These are phyloP conservation scores for Phlyctochytrium bullatum DNA, from an alignment of 192 early-diverging fungal genomes.

Conservation along the genomic window DNA sequence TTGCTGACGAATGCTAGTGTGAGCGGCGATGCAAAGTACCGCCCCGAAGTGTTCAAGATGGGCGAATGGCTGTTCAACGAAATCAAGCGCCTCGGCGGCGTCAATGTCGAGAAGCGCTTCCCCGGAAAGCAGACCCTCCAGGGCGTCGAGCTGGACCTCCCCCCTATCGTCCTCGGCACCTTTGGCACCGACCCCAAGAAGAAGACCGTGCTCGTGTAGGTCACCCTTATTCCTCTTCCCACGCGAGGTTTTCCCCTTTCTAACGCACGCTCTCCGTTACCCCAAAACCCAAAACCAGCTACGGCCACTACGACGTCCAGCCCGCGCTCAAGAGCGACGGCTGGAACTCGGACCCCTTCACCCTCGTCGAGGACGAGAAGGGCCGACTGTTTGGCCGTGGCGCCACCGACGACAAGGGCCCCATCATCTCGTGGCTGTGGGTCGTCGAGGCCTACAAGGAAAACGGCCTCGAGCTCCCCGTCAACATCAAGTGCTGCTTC, in stretches of 20 bases:
- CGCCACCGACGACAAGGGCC: slow-evolving; percentile 94
- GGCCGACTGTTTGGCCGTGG: slow-evolving; percentile 88
- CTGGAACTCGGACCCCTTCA: slow-evolving; percentile 92
- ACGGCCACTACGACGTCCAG: slow-evolving; percentile 96
- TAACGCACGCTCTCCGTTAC: background rate
- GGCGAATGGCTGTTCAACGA: slow-evolving; percentile 78
- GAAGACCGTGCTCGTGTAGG: slow-evolving; percentile 96
- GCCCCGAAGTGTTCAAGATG: slow-evolving; percentile 86
- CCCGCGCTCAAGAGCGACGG: slow-evolving; percentile 55
- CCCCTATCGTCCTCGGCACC: slow-evolving; percentile 87
- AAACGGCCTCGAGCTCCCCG: slow-evolving; percentile 85
- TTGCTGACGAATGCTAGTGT: slow-evolving; percentile 33
- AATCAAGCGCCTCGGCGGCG: slow-evolving; percentile 71
- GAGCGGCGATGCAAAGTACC: slow-evolving; percentile 68
- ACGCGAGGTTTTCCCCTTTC: background rate
- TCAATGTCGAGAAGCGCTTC: slow-evolving; percentile 56
- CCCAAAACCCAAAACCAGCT: background rate
- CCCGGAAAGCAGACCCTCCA: slow-evolving; percentile 85
- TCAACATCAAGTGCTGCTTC: slow-evolving; percentile 96
- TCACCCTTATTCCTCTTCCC: background rate
- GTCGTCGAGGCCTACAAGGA: slow-evolving; percentile 92
- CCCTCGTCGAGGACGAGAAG: slow-evolving; percentile 78
- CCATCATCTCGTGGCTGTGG: slow-evolving; percentile 96
- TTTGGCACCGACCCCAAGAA: slow-evolving; percentile 89
- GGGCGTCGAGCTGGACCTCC: slow-evolving; percentile 74